Evolutionary conservation across 805 yeast genomes (phyloP).

Genomic region (Metschnikowia lachancei): DNA sequence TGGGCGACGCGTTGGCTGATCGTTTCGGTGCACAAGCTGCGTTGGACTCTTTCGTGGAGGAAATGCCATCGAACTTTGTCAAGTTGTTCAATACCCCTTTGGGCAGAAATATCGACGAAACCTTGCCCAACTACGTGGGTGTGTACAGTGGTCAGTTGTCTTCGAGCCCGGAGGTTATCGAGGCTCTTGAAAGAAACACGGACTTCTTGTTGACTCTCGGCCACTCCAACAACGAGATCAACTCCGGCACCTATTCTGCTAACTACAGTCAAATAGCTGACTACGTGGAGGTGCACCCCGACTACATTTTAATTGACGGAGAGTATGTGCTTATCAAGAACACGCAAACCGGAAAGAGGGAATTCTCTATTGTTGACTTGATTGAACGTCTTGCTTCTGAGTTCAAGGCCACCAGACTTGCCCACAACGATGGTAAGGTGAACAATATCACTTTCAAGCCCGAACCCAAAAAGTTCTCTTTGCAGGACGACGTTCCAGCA

Average conservation of each 20-base stretch:
- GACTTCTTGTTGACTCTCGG: conserved; percentile 77
- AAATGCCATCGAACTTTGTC: conserved; percentile 33
- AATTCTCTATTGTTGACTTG: conserved; percentile 33
- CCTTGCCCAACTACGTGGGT: conserved; percentile 63
- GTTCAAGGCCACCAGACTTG: conserved; percentile 17
- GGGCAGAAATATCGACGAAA: conserved; percentile 78
- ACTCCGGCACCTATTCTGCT: conserved; percentile 26
- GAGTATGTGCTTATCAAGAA: conserved; percentile 24
- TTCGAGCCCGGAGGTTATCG: conserved; percentile 23
- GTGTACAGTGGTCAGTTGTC: conserved; percentile 63
- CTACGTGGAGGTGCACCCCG: conserved; percentile 41
- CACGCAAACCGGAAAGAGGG: conserved; percentile 23
- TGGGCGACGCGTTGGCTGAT: conserved; percentile 69
- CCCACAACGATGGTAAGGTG: conserved; percentile 9
- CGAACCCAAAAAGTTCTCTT: conserved; percentile 12
- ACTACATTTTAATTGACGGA: conserved; percentile 38
- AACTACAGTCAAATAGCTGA: conserved; percentile 24
- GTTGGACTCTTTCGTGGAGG: conserved; percentile 50
- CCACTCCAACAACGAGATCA: conserved; percentile 42
- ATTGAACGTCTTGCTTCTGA: conserved; percentile 28
- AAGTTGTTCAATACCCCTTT: conserved; percentile 55
- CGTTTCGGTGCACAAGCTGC: conserved; percentile 51
- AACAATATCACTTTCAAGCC: conserved; percentile 21
- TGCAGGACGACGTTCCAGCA: conserved; percentile 9
- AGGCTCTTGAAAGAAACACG: conserved; percentile 40